Base-by-base conservation (phyloP, 805 yeast species). In the Torulaspora gathmanii region DNA sequence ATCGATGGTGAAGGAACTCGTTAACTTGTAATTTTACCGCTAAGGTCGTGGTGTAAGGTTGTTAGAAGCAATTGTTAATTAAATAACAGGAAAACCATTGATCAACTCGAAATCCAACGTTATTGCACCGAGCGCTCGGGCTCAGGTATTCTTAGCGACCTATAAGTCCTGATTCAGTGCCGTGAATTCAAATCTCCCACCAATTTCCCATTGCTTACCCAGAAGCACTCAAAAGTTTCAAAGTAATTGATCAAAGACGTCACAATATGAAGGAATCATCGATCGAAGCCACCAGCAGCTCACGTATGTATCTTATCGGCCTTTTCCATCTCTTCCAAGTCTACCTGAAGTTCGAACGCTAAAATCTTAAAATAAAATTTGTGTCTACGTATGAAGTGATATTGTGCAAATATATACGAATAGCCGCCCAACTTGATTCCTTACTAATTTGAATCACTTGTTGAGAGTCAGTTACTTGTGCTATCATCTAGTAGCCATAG, bases 21-120 rank as follows among this genome's bases (percentile, higher is more conserved):
- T 12, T 15, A 16, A 25, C 13, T 30, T 35, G 44, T 34, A 41
- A 34, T 44, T 39, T 44, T 40, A 35, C 41, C 13, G 13, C 22
- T 26, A 38, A 44, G 44, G 47, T 27, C 35, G 47, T 40, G 47
- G 47, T 44, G 47, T 44, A 44, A 30, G 47, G 47, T 30, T 40
- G 47, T 28, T 39, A 28, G 16, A 35, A 44, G 47, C 47, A 33
- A 44, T 16, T 33, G 41, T 13, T 33, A 31, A 31, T 31, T 12
- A 6, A 31, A 39, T 39, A 37, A 34, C 40, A n/a, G 10, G 38
- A 15, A 20, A 35, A 13, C 13, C 12, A 13, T 29, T 10, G 29
- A 23, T 27, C 26, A 28, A 9, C 11, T 6, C 3, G 16, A 11
- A 1, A 22, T 15, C 16, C 17, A 17, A 15, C 34, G 19, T 9